These are phyloP conservation scores for Amauroascus verrucosus DNA, from an alignment of 2,329 filamentous ascomycete species.

Conservation along the genomic window DNA sequence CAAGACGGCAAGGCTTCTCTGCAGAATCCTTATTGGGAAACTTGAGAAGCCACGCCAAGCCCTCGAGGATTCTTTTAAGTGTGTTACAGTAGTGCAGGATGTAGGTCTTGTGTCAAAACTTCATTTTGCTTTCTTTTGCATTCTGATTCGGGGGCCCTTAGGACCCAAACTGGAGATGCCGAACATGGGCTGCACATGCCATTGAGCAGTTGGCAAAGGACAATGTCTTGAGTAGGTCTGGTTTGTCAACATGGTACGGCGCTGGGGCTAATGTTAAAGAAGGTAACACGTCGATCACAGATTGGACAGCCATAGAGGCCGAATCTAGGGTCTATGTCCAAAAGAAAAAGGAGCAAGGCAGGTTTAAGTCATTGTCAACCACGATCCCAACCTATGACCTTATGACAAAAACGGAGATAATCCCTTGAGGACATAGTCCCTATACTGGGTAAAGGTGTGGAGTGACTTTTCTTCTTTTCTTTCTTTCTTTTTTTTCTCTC, in stretches of 20 bases:
- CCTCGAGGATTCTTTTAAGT: slow-evolving; percentile 27
- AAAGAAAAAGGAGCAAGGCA: slow-evolving; percentile 6
- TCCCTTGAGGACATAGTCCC: background rate
- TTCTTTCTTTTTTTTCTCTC: no score
- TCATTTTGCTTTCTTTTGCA: no score
- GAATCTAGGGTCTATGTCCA: slow-evolving; percentile 3
- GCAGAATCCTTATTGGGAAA: slow-evolving; percentile 34
- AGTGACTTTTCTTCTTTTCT: no score
- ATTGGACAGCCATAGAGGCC: slow-evolving; percentile 6
- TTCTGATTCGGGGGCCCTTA: no score
- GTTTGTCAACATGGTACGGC: background rate
- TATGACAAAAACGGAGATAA: slow-evolving; percentile 12
- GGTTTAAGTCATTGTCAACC: background rate
- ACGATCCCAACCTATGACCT: slow-evolving; percentile 9
- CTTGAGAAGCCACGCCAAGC: slow-evolving; percentile 25
- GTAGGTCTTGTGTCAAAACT: slow-evolving; percentile 22
- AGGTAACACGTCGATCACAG: background rate
- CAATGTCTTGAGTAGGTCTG: background rate
- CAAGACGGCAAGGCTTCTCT: slow-evolving; percentile 26
- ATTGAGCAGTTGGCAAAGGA: slow-evolving; percentile 7
- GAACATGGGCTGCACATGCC: slow-evolving; percentile 10
- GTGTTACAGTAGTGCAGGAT: slow-evolving; percentile 26
- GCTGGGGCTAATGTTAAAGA: background rate
- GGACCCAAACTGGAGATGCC: slow-evolving; percentile 10
- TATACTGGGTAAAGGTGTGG: background rate